Evolutionary conservation across 2,329 filamentous ascomycete species (phyloP).

Genomic region (Fusarium scirpi): DNA sequence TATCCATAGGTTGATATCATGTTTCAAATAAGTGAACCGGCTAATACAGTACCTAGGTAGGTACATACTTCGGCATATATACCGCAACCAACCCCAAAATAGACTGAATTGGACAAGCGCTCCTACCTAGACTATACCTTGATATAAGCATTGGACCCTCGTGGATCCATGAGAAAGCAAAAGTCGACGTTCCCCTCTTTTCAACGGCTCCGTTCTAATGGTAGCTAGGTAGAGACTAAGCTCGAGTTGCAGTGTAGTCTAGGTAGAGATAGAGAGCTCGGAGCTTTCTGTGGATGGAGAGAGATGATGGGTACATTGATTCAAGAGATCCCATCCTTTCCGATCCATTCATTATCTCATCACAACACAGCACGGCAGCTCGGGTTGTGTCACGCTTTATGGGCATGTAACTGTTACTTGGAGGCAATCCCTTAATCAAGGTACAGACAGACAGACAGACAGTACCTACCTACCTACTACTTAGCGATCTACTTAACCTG

Average conservation of each 20-base stretch:
- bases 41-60: neutral
- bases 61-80: neutral
- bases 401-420: neutral
- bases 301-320: neutral
- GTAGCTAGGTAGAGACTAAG: neutral
- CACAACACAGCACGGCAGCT: neutral
- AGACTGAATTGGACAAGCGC: neutral
- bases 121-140: neutral
- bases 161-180: constrained; percentile 4
- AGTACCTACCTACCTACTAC: neutral
- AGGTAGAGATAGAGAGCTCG: neutral
- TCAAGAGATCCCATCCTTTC: neutral
- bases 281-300: neutral
- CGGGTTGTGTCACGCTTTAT: neutral
- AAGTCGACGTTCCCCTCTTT: constrained; percentile 1
- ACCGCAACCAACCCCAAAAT: neutral
- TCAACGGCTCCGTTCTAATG: constrained; percentile 6
- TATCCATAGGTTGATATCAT: neutral
- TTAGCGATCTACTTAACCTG: constrained; percentile 9
- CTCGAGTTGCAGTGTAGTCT: neutral
- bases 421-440: neutral
- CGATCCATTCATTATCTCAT: neutral
- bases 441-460: neutral
- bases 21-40: neutral
- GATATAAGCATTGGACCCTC: constrained; percentile 1